phyloP scores from a whole-genome alignment of 2,329 filamentous ascomycete species.

The Monosporascus sp. region DNA sequence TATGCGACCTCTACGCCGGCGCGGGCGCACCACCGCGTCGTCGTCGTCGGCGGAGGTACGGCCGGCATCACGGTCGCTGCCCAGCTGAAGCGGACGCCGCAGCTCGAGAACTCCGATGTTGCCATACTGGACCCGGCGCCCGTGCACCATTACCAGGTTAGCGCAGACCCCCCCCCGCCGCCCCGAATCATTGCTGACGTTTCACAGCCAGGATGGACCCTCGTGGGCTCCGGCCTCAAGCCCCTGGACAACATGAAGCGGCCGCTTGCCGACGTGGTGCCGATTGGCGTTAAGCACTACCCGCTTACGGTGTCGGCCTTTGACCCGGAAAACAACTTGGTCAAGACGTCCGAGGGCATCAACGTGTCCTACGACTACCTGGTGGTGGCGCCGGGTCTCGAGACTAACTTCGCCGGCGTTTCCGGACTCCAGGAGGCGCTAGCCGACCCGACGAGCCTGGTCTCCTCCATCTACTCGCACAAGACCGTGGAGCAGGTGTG shows the following conservation, averaged over 20 bases:
- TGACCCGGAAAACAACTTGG: conserved; percentile 29
- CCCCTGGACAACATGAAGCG: conserved; percentile 20
- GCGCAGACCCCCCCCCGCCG: neutral
- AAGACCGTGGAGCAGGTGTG: conserved; percentile 30
- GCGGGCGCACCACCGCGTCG: conserved; percentile 51
- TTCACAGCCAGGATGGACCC: conserved; percentile 31
- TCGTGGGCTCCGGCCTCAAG: conserved; percentile 31
- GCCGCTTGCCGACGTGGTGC: conserved; percentile 26
- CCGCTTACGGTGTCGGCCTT: conserved; percentile 27
- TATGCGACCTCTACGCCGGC: conserved; percentile 25
- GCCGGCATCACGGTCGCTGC: conserved; percentile 63
- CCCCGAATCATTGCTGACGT: conserved; percentile 3
- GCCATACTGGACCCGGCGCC: conserved; percentile 31
- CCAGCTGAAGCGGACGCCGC: conserved; percentile 48
- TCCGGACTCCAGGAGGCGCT: conserved; percentile 30
- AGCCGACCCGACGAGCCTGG: conserved; percentile 25
- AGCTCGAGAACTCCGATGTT: conserved; percentile 27
- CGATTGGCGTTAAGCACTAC: conserved; percentile 30
- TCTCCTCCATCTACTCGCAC: conserved; percentile 34
- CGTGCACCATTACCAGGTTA: conserved; percentile 29
- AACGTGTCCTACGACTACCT: conserved; percentile 33
- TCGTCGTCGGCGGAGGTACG: conserved; percentile 62
- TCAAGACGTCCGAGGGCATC: conserved; percentile 30
- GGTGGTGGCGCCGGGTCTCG: conserved; percentile 31
- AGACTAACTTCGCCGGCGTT: conserved; percentile 30